These are phyloP conservation scores for Chaetomiaceae sp. DNA, from an alignment of 2,329 filamentous ascomycete genomes.

Conservation along the genomic window DNA sequence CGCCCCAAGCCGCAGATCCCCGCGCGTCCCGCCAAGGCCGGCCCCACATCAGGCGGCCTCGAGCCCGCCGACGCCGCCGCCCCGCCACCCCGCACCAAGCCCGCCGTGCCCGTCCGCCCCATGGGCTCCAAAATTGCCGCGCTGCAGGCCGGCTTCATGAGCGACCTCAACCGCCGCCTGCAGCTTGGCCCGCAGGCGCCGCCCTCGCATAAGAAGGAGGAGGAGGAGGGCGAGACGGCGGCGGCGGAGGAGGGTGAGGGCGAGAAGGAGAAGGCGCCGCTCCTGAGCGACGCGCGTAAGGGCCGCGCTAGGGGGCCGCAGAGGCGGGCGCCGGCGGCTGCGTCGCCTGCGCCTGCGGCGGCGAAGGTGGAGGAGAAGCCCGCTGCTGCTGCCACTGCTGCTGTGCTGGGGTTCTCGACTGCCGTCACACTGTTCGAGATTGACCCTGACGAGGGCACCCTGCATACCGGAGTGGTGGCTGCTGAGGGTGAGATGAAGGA, in stretches of 20 bases:
- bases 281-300: constrained; percentile 85
- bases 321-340: constrained; percentile 34
- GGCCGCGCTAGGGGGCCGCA: constrained; percentile 82
- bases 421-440: constrained; percentile 48
- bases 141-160: constrained; percentile 86
- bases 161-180: constrained; percentile 83
- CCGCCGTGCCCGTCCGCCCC: constrained; percentile 71
- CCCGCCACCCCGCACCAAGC: constrained; percentile 61
- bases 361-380: constrained; percentile 25
- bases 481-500: not conserved
- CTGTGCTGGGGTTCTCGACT: constrained; percentile 42
- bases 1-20: constrained; percentile 57
- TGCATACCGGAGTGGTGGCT: constrained; percentile 32
- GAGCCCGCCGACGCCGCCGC: constrained; percentile 37
- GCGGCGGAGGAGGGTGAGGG: constrained; percentile 48
- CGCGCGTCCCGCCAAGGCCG: constrained; percentile 53
- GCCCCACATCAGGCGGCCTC: constrained; percentile 34
- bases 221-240: constrained; percentile 55
- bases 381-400: no score
- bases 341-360: constrained; percentile 28
- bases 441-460: constrained; percentile 42
- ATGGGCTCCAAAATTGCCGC: constrained; percentile 82
- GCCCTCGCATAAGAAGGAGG: constrained; percentile 62
- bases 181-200: constrained; percentile 75
- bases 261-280: constrained; percentile 63